Evolutionary conservation across 345 rosid species (phyloP).

Genomic region (Eucalyptus tenuipes): DNA sequence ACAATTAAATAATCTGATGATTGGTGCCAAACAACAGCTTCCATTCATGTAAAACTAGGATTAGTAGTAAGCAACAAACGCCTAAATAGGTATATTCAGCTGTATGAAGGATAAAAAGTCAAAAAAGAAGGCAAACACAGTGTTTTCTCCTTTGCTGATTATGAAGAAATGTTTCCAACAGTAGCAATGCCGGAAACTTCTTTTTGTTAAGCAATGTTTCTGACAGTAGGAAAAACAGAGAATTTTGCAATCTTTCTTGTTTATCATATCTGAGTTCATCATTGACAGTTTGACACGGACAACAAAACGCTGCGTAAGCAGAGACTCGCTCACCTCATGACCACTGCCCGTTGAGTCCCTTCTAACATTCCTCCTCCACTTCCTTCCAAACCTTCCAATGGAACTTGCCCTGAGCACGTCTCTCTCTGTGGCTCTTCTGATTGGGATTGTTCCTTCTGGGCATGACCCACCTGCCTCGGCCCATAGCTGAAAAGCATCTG

Average conservation of each 20-base stretch:
- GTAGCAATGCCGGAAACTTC: neutral
- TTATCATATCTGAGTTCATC: neutral
- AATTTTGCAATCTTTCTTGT: neutral
- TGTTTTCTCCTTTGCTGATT: neutral
- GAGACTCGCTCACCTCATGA: slow-evolving; percentile 53
- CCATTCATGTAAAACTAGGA: neutral
- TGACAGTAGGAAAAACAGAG: neutral
- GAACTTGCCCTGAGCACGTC: slow-evolving; percentile 75
- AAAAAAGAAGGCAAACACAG: neutral
- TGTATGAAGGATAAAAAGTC: neutral
- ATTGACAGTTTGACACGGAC: neutral
- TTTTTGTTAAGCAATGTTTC: neutral
- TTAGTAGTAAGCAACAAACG: neutral
- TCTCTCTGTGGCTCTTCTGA: slow-evolving; percentile 58
- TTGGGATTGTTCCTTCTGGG: slow-evolving; percentile 81
- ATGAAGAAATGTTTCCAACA: neutral
- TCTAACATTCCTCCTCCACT: slow-evolving; percentile 48
- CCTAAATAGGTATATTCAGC: neutral
- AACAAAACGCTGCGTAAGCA: neutral
- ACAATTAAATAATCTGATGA: neutral
- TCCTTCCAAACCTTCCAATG: slow-evolving; percentile 60
- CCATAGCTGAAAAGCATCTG: slow-evolving; percentile 65
- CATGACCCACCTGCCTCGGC: slow-evolving; percentile 67
- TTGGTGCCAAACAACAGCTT: neutral
- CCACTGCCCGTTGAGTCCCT: slow-evolving; percentile 86